Base-by-base conservation (phyloP, 352 stramenopile genomes). In the Phytophthora pluvialis region DNA sequence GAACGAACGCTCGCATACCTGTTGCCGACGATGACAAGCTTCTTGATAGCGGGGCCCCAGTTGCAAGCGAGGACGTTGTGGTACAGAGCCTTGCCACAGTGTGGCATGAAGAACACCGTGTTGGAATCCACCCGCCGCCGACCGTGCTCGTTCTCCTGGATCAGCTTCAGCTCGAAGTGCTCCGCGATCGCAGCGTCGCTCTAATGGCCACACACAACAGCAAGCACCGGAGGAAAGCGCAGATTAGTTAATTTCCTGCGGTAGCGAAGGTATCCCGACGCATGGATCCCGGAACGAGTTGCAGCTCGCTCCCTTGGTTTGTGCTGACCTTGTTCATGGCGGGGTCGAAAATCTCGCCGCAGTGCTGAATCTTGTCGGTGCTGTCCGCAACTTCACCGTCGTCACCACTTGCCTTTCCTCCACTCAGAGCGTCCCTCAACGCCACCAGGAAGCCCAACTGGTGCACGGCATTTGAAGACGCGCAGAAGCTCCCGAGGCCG, bases 81-180 rank as follows among this genome's bases (percentile, higher is more conserved):
- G 71, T 98, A 98, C 15, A 98, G 76, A 47, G 65, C 69, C 43
- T 86, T 82, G 18, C 85, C 83, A 54, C 92, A 98, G 61, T 98
- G 92, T 11, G 92, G 92, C 91, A 98, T 97, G 75, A 95, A 97
- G 54, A 97, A 97, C 11, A 97, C 76, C 4, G 89, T 97, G 7
- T 72, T 67, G 32, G 28, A 32, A 5, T 33, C 15, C 11, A 77
- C 77, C 0, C 40, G 56, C 40, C 86, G 80, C 32, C 75, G 57
- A 1, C 81, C 83, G 36, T 85, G 73, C 63, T 94, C 83, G 55
- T 96, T 95, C 16, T 76, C 65, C 25, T 70, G 29, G n/a, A 95
- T 75, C 10, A 88, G 70, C 5, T 38, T 43, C 31, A 93, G 44
- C 5, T 65, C 40, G 36, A 94, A 74, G 16, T 69, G 55, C 46